Conservation (phyloP, 1,284 basidiomycete species). For the Ganoderma leucocontextum region DNA sequence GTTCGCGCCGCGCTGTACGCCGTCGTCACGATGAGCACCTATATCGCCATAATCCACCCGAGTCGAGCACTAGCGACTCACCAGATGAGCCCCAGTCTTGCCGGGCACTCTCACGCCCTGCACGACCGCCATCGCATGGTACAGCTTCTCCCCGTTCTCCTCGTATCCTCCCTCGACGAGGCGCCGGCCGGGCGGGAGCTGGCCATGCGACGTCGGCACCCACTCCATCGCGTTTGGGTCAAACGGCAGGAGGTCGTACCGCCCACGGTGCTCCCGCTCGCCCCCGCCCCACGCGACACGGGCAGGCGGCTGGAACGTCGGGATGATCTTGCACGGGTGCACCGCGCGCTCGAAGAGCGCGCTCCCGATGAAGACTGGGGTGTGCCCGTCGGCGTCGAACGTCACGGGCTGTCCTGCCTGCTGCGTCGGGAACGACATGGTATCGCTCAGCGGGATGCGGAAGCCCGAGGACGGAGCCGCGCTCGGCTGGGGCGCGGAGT, state of each 20-base stretch:
- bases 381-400: constrained; percentile 59
- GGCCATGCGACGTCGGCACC: constrained; percentile 65
- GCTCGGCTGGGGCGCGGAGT: constrained; percentile 13
- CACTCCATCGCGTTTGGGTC: constrained; percentile 73
- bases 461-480: constrained; percentile 65
- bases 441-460: constrained; percentile 61
- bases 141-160: constrained; percentile 47
- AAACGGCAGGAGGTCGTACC: constrained; percentile 78
- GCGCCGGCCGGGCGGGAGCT: constrained; percentile 56
- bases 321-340: constrained; percentile 82
- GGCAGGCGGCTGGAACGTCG: constrained; percentile 59
- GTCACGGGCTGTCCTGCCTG: constrained; percentile 57
- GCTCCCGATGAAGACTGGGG: constrained; percentile 74
- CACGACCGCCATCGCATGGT: constrained; percentile 50
- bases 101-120: constrained; percentile 68
- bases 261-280: constrained; percentile 65
- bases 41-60: constrained; percentile 12
- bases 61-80: constrained; percentile 35
- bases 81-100: constrained; percentile 76
- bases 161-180: constrained; percentile 55
- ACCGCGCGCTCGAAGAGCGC: constrained; percentile 71
- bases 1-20: constrained; percentile 51
- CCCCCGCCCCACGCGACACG: constrained; percentile 69
- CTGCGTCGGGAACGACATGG: constrained; percentile 54
- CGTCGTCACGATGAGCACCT: constrained; percentile 28